Base-by-base conservation (phyloP, 768 basidiomycete species). In the Paxillus ammoniavirescens region DNA sequence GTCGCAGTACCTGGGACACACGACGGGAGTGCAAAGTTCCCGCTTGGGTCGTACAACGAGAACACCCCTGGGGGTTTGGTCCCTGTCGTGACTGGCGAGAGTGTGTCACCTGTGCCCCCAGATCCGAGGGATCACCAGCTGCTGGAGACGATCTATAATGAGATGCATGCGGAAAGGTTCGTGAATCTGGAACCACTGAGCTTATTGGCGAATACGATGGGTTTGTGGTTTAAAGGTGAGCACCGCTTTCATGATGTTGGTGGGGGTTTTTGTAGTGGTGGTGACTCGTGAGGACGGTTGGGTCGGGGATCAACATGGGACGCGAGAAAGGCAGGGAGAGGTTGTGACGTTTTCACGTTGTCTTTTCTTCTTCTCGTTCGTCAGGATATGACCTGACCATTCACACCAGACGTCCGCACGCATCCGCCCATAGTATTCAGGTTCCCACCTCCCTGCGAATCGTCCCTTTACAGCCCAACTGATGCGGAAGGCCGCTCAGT, bases 91-190 rank as follows among this genome's bases (percentile, higher is more conserved):
- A 40, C 17, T n/a, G 36, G 17, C 3, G 21, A 31, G 26, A 33
- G 7, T 6, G 6, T 9, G 18, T 13, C 23, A 9, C 37, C 21
- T 23, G 30, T 42, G 8, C 47, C 82, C 0, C 56, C 62, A 3
- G 81, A 90, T 62, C 87, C 88, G 3, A 75, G 84, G 8, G 86
- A 90, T 54, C 89, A 90, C 61, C 76, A 78, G 0, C 57, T 87
- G 12, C 72, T 91, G 21, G 82, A 85, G 59, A 70, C 69, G 42
- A 83, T 89, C 10, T 90, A 88, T 71, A 76, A 72, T 17, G 82
- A 84, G 57, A 84, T 86, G 81, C 83, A 89, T 26, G 79, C 79
- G 5, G 73, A 81, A 13, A 72, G 86, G 35, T 89, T 87, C 60
- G 83, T 91, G 61, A 89, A 89, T 63, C 67, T 80, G 2, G 70